Percentiles rank a stretch among this genome's conserved stretches.
These are phyloP conservation scores for Cardamine chenopodiifolia DNA, from an alignment of 345 rosid species.

Conservation along the genomic window DNA sequence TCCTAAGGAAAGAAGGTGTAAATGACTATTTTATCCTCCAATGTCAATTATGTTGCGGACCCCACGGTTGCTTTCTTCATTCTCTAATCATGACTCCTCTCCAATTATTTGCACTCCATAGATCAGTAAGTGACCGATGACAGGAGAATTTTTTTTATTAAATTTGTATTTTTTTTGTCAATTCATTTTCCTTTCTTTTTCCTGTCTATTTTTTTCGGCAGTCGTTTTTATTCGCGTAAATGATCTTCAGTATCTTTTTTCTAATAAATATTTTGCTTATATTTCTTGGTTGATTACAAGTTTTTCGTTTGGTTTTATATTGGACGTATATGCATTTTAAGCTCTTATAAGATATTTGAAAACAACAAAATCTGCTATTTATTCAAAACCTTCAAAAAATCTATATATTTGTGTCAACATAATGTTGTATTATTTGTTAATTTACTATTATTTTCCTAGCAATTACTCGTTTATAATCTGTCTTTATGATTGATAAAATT, in stretches of 20 bases:
- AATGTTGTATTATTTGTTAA: background rate
- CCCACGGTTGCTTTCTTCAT: slow-evolving; percentile 21
- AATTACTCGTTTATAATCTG: background rate
- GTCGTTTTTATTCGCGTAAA: background rate
- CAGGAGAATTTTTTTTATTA: background rate
- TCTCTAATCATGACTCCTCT: slow-evolving; percentile 25
- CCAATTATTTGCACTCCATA: slow-evolving; percentile 30
- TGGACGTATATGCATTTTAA: background rate
- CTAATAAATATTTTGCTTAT: too few species aligned
- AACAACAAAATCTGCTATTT: background rate
- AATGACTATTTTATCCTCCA: slow-evolving; percentile 14
- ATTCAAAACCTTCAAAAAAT: background rate
- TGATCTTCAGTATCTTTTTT: background rate
- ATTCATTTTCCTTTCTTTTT: background rate
- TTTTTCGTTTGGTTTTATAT: background rate
- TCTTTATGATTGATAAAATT: background rate
- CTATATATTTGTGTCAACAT: background rate
- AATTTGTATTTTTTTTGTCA: background rate
- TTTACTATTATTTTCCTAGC: background rate
- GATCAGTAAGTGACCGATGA: slow-evolving; percentile 3
- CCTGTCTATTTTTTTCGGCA: background rate
- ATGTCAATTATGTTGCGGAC: slow-evolving; percentile 4
- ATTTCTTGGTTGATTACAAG: background rate
- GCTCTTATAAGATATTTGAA: background rate
- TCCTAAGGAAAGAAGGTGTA: background rate